Conservation (phyloP, 345 rosid species). For the Hirschfeldia incana region DNA sequence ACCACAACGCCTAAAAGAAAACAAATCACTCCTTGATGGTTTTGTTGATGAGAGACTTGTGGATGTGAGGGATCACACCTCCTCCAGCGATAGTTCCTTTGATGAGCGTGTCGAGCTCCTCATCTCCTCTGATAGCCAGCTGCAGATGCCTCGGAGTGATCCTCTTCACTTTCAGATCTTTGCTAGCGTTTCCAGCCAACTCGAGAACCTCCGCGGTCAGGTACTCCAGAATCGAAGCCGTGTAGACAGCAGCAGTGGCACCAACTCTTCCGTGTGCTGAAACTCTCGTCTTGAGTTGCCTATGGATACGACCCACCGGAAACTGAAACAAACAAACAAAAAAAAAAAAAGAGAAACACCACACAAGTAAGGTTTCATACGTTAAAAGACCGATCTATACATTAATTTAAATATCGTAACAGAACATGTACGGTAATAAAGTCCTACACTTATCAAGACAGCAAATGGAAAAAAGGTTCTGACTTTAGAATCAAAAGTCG, state of each 20-base stretch:
- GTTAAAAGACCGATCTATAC: neutral
- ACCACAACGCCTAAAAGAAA: neutral
- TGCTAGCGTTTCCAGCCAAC: neutral
- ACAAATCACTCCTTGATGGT: neutral
- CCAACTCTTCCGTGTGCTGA: constrained; percentile 74
- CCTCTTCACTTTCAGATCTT: constrained; percentile 2
- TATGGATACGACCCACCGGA: constrained; percentile 79
- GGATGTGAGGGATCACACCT: neutral
- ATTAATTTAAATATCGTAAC: neutral
- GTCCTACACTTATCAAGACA: neutral
- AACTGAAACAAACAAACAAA: constrained; percentile 39
- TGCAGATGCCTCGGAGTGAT: neutral
- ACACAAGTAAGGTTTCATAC: neutral
- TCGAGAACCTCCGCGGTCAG: neutral
- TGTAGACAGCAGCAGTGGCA: constrained; percentile 84
- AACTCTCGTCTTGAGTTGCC: constrained; percentile 62
- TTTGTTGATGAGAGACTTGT: neutral
- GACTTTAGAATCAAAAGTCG: neutral
- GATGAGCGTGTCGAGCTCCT: neutral
- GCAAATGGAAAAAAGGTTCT: neutral
- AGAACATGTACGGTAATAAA: neutral
- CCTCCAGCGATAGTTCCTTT: neutral
- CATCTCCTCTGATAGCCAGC: neutral
- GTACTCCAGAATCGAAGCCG: constrained; percentile 40
- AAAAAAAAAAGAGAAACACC: neutral